These are phyloP conservation scores for Alternaria rosae DNA, from an alignment of 2,329 filamentous ascomycete genomes.

Conservation along the genomic window DNA sequence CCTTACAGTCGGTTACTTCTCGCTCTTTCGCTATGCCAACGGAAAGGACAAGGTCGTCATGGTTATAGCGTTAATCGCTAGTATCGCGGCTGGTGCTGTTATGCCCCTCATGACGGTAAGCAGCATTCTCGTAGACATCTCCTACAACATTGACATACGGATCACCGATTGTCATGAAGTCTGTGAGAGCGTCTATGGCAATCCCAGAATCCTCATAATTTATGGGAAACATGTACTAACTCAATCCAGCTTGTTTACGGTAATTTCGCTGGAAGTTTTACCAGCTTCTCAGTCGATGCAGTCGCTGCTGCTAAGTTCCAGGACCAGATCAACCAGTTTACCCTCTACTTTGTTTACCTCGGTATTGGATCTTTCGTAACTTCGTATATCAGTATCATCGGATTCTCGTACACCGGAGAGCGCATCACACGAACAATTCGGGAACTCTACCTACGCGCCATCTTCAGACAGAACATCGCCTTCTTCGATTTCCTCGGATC, in stretches of 20 bases:
- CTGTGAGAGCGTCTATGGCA: too few species aligned
- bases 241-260: slow-evolving; percentile 46
- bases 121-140: background rate
- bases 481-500: slow-evolving; percentile 83
- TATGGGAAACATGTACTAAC: slow-evolving; percentile 1
- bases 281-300: slow-evolving; percentile 44
- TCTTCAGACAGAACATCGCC: slow-evolving; percentile 52
- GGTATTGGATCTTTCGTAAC: slow-evolving; percentile 66
- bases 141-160: background rate
- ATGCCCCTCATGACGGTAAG: slow-evolving; percentile 73
- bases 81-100: slow-evolving; percentile 76
- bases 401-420: slow-evolving; percentile 76
- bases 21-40: slow-evolving; percentile 57
- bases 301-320: slow-evolving; percentile 34
- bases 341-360: slow-evolving; percentile 51
- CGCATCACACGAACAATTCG: slow-evolving; percentile 56
- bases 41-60: slow-evolving; percentile 52
- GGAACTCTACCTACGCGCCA: slow-evolving; percentile 70
- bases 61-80: slow-evolving; percentile 65
- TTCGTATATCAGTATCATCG: slow-evolving; percentile 76
- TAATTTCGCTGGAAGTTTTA: slow-evolving; percentile 49
- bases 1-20: slow-evolving; percentile 54
- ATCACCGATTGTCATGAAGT: background rate
- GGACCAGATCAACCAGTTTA: slow-evolving; percentile 40
- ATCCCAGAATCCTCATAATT: too few species aligned